Conservation (phyloP, 768 basidiomycete genomes). For the Panus rudis region DNA sequence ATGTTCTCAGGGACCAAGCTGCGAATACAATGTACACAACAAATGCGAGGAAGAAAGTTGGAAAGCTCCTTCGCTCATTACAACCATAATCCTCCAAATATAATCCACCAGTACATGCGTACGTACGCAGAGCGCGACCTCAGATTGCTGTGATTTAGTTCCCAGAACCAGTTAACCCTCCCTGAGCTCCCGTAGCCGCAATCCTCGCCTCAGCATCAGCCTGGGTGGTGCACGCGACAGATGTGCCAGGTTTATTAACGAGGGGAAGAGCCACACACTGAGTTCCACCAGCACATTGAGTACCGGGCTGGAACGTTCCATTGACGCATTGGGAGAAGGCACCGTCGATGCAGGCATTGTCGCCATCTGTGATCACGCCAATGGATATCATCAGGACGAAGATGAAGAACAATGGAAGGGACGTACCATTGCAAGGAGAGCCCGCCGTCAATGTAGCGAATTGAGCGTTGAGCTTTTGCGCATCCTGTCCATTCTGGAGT, state of each 20-base stretch:
- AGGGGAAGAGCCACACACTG: slow-evolving; percentile 38
- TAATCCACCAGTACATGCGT: no score
- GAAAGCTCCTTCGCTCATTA: neutral
- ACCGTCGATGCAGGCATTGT: slow-evolving; percentile 30
- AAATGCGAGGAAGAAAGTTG: no score
- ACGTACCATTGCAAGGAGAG: slow-evolving; percentile 20
- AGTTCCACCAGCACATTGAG: slow-evolving; percentile 24
- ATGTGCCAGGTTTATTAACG: slow-evolving; percentile 34
- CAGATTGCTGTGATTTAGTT: no score
- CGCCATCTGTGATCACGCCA: slow-evolving; percentile 20
- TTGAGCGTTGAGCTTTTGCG: slow-evolving; percentile 27
- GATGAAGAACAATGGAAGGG: neutral
- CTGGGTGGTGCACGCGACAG: slow-evolving; percentile 30
- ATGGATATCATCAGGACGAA: neutral
- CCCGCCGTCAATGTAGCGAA: slow-evolving; percentile 22
- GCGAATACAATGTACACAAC: no score
- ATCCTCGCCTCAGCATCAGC: slow-evolving; percentile 30
- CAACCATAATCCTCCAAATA: no score
- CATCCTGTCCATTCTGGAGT: slow-evolving; percentile 26
- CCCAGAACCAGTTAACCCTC: slow-evolving; percentile 24
- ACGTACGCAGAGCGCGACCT: no score
- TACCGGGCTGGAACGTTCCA: slow-evolving; percentile 27
- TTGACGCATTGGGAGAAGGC: slow-evolving; percentile 36
- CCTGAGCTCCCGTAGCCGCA: slow-evolving; percentile 26
- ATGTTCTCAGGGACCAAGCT: no score